These are phyloP conservation scores for Epichloe uncinata DNA, from an alignment of 2,329 filamentous ascomycete species.

Conservation along the genomic window DNA sequence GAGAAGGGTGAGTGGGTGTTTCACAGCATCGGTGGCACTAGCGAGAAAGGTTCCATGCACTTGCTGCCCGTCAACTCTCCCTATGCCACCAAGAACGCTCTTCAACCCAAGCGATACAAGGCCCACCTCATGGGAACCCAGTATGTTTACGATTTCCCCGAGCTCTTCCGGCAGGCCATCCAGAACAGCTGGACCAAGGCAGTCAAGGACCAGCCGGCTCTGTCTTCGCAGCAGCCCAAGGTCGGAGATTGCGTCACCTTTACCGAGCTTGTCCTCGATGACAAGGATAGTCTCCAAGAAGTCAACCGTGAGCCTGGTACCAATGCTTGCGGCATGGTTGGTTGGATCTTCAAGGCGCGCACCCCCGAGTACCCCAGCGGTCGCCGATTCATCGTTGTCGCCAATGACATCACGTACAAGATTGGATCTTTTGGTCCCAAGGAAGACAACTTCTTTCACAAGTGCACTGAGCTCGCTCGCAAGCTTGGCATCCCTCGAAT, in stretches of 20 bases:
- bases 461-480: constrained; percentile 92
- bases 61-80: constrained; percentile 80
- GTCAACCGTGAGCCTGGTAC: constrained; percentile 90
- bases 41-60: constrained; percentile 92
- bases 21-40: constrained; percentile 91
- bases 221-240: constrained; percentile 70
- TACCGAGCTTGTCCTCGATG: constrained; percentile 88
- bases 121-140: constrained; percentile 98
- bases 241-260: constrained; percentile 87
- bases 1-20: constrained; percentile 98
- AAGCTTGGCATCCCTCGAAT: constrained; percentile 92
- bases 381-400: constrained; percentile 85
- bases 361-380: constrained; percentile 93
- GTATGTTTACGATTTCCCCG: constrained; percentile 98
- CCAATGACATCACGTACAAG: constrained; percentile 99
- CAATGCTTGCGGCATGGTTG: constrained; percentile 96
- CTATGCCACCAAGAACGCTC: constrained; percentile 95
- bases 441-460: constrained; percentile 97
- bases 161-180: constrained; percentile 95
- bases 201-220: constrained; percentile 56
- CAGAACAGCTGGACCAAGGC: constrained; percentile 85
- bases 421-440: constrained; percentile 94
- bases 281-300: constrained; percentile 81
- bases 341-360: constrained; percentile 88
- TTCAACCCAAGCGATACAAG: constrained; percentile 99